Conservation (phyloP, 441 rosid species). For the Eruca vesicaria region DNA sequence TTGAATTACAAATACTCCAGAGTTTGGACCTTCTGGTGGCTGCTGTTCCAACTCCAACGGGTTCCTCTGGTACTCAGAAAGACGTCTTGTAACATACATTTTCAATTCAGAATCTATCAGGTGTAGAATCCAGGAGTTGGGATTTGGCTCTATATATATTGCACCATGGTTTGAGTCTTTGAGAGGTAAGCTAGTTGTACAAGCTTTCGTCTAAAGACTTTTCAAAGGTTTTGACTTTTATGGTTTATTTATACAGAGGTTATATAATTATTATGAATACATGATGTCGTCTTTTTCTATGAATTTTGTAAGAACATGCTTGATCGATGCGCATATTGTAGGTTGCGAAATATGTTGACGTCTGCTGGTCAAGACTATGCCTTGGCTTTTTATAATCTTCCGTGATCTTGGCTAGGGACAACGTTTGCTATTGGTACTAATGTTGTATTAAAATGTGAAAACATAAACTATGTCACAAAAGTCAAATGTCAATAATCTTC, state of each 20-base stretch:
- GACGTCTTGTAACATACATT: slow-evolving; percentile 61
- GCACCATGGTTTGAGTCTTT: background rate
- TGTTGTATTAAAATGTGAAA: background rate
- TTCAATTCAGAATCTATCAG: background rate
- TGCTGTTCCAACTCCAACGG: slow-evolving; percentile 11
- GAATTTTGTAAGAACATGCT: background rate
- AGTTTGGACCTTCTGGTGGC: slow-evolving; percentile 57
- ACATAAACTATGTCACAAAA: background rate
- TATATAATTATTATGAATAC: background rate
- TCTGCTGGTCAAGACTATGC: background rate
- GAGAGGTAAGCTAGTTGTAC: background rate
- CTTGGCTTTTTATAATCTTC: background rate
- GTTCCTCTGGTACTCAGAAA: slow-evolving; percentile 44
- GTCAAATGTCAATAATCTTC: background rate
- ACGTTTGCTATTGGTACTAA: background rate
- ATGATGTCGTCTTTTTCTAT: background rate
- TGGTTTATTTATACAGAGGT: background rate
- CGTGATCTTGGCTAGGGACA: background rate
- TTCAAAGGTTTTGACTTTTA: background rate
- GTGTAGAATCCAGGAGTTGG: background rate
- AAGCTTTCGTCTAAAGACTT: background rate
- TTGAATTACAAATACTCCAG: slow-evolving; percentile 52
- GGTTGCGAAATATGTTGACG: background rate
- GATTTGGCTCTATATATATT: background rate
- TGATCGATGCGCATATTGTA: background rate